Evolutionary conservation across 345 rosid species (phyloP).

Genomic region (Erucastrum elatum): DNA sequence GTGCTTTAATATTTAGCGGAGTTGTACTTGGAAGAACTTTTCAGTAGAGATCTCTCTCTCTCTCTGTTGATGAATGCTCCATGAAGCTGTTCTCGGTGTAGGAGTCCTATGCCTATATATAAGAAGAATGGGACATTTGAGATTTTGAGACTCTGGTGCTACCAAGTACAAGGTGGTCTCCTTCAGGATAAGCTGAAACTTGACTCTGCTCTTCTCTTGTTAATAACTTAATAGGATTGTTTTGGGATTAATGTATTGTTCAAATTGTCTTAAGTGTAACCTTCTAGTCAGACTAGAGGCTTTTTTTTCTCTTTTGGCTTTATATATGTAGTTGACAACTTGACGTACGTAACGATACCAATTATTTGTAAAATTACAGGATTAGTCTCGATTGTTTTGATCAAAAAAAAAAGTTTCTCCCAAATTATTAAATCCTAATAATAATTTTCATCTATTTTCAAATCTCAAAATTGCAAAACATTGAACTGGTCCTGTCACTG

Average conservation of each 20-base stretch:
- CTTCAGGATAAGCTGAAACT: background rate
- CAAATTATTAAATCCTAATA: background rate
- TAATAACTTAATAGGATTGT: background rate
- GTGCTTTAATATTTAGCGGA: constrained; percentile 73
- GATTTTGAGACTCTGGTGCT: no score
- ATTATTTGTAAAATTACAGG: background rate
- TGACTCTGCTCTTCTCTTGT: background rate
- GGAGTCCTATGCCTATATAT: no score
- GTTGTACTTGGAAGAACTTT: constrained; percentile 66
- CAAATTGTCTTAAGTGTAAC: background rate
- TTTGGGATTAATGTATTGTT: background rate
- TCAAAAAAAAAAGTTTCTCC: no score
- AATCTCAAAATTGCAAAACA: background rate
- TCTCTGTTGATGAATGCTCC: no score
- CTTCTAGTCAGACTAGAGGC: background rate
- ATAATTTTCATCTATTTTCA: background rate
- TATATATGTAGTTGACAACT: background rate
- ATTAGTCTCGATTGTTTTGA: no score
- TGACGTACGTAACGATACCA: background rate
- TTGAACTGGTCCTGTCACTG: constrained; percentile 9
- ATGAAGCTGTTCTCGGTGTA: no score
- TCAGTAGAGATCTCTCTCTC: constrained; percentile 30
- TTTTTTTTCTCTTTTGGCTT: background rate
- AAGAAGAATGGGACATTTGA: no score
- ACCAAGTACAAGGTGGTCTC: no score